Evolutionary conservation across 2,329 filamentous ascomycete species (phyloP).

Genomic region (Rutstroemia sp.): DNA sequence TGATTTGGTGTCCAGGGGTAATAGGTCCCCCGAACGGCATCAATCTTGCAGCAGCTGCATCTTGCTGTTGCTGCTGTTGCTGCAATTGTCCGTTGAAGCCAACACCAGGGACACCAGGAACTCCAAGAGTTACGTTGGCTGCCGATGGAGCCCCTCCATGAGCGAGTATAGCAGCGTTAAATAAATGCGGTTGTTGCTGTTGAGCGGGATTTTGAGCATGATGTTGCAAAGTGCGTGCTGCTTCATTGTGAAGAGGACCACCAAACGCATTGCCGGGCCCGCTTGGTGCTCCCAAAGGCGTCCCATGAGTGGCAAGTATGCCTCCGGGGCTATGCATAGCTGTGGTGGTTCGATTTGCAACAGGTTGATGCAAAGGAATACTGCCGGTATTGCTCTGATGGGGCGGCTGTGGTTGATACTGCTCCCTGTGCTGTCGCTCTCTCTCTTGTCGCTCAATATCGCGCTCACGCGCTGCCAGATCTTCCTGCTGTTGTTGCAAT

Average conservation of each 20-base stretch:
- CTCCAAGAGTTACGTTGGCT: constrained; percentile 43
- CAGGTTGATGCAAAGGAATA: constrained; percentile 88
- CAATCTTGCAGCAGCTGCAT: constrained; percentile 54
- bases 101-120: constrained; percentile 45
- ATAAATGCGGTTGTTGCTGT: constrained; percentile 48
- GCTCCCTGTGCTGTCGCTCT: constrained; percentile 55
- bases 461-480: constrained; percentile 44
- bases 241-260: constrained; percentile 46
- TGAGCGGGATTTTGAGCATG: constrained; percentile 37
- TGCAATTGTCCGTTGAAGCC: constrained; percentile 53
- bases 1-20: constrained; percentile 27
- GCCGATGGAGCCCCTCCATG: constrained; percentile 41
- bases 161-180: constrained; percentile 38
- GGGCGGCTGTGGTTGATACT: constrained; percentile 55
- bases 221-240: constrained; percentile 45
- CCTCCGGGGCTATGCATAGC: constrained; percentile 91
- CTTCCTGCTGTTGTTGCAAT: constrained; percentile 40
- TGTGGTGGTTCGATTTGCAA: constrained; percentile 71
- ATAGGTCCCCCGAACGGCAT: constrained; percentile 44
- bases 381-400: constrained; percentile 85
- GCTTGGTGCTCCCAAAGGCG: constrained; percentile 32
- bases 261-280: constrained; percentile 40
- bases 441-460: constrained; percentile 42
- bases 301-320: constrained; percentile 67
- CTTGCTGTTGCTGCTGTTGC: constrained; percentile 31